Base-by-base conservation (phyloP, 495 filamentous ascomycete species). In the Aspergillus sparsus region DNA sequence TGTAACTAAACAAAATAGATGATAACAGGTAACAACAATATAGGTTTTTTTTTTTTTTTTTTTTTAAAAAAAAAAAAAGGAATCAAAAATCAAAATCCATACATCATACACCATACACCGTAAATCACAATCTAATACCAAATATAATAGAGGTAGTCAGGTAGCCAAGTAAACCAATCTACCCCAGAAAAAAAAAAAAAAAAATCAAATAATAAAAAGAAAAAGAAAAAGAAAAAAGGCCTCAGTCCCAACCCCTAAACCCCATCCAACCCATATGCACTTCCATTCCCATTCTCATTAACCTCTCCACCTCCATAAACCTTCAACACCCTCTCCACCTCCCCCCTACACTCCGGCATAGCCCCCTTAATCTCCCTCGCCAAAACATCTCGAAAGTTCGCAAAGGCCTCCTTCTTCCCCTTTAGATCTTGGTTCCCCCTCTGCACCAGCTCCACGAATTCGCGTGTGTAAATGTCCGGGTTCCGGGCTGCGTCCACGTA, bases 381-480 rank as follows among this genome's bases (percentile, higher is more conserved):
- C 36, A 98, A 73, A 21, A 92, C 83, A 74, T 98, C 90, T 52
- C 90, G 77, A 69, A 99, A 96, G 15, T 71, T 68, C 5, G 79
- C 77, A 75, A 96, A 97, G 15, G 92, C 95, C 75, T 86, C 81
- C 70, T 81, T 83, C 80, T 92, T 92, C 18, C 94, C 94, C 66
- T 89, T 88, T 66, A 93, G 74, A 58, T 88, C 80, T 76, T 96
- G 93, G 70, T 98, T 98, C 35, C 83, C 80, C 62, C 86, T 82
- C 71, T 93, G 84, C 21, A 91, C 90, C 16, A 91, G 79, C 85
- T 98, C 95, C 49, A 98, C 92, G 68, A 97, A 96, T 77, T 98
- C 93, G 39, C 94, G 84, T 54, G 93, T 98, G 80, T 97, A 99
- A 75, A 99, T 96, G 71, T 98, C 93, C 12, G 94, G 94, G 77